Percentiles rank a stretch among this genome's conserved stretches.
phyloP scores from a whole-genome alignment of 495 filamentous ascomycete species.

The Neurospora pannonica region DNA sequence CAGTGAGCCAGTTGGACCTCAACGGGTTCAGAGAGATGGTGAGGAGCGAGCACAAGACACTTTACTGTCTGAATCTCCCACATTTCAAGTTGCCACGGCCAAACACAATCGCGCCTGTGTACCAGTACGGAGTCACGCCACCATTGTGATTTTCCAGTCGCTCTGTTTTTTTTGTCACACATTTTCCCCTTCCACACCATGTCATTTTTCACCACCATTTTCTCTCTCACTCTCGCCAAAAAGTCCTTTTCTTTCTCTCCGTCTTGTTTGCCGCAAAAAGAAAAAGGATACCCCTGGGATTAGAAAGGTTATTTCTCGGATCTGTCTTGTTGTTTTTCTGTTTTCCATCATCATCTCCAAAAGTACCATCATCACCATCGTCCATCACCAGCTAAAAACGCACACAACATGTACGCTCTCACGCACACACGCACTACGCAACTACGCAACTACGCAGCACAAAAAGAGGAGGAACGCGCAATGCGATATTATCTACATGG shows the following conservation, averaged over 20 bases:
- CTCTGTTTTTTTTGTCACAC: background rate
- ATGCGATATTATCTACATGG: background rate
- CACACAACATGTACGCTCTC: background rate
- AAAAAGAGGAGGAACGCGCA: background rate
- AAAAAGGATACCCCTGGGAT: background rate
- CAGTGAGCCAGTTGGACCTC: slow-evolving; percentile 2
- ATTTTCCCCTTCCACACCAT: background rate
- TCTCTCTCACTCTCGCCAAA: background rate
- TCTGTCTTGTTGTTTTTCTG: background rate
- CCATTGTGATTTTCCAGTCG: background rate
- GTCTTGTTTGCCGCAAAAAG: background rate
- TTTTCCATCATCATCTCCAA: background rate
- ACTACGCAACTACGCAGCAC: background rate
- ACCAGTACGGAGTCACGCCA: background rate
- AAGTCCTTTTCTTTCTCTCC: background rate
- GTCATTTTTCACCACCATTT: background rate
- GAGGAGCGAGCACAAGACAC: background rate
- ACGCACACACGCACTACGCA: background rate
- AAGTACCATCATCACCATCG: background rate
- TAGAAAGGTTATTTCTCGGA: background rate
- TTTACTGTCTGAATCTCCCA: background rate
- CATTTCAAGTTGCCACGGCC: background rate
- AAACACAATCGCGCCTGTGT: background rate
- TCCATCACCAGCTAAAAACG: background rate
- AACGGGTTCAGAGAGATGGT: slow-evolving; percentile 1